A percentile compares a stretch with the other conserved stretches of the same genome.
Conservation (phyloP, 1,139 yeast species). For the Zygoascus sp. region DNA sequence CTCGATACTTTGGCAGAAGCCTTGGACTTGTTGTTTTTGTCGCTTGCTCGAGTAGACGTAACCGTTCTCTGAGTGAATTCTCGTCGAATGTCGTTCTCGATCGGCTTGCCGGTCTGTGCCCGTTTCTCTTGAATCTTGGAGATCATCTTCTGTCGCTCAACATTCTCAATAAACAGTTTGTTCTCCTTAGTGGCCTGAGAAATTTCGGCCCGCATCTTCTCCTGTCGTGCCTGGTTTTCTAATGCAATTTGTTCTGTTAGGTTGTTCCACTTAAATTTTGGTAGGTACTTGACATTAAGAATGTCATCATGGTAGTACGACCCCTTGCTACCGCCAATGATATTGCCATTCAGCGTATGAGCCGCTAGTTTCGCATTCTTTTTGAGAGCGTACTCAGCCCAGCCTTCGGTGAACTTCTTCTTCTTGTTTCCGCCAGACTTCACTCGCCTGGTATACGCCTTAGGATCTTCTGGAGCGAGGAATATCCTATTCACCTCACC, state of each 20-base stretch:
- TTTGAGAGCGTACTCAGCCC: slow-evolving; percentile 89
- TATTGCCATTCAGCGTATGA: slow-evolving; percentile 78
- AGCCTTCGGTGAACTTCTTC: slow-evolving; percentile 84
- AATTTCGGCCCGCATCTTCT: slow-evolving; percentile 80
- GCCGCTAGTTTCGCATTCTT: slow-evolving; percentile 88
- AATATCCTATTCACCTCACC: slow-evolving; percentile 85
- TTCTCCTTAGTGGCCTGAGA: slow-evolving; percentile 85
- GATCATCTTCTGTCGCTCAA: slow-evolving; percentile 81
- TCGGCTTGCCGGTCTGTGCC: slow-evolving; percentile 28
- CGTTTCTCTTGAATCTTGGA: slow-evolving; percentile 58
- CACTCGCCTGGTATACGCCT: slow-evolving; percentile 60
- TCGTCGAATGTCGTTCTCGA: slow-evolving; percentile 23
- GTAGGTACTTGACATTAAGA: slow-evolving; percentile 79
- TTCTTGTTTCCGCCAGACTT: slow-evolving; percentile 95
- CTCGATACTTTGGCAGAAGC: slow-evolving; percentile 5
- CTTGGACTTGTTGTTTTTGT: slow-evolving; percentile 2
- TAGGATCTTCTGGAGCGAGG: slow-evolving; percentile 78
- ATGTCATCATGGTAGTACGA: slow-evolving; percentile 94
- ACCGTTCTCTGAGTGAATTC: slow-evolving; percentile 32
- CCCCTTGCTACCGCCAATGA: slow-evolving; percentile 86
- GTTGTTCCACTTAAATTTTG: slow-evolving; percentile 93
- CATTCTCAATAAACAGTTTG: slow-evolving; percentile 75
- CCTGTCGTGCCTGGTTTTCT: slow-evolving; percentile 85
- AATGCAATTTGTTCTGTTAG: slow-evolving; percentile 89
- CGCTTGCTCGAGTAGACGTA: slow-evolving; percentile 17